Evolutionary conservation across 306 rosid genomes (phyloP).

Genomic region (Quercus rubra): DNA sequence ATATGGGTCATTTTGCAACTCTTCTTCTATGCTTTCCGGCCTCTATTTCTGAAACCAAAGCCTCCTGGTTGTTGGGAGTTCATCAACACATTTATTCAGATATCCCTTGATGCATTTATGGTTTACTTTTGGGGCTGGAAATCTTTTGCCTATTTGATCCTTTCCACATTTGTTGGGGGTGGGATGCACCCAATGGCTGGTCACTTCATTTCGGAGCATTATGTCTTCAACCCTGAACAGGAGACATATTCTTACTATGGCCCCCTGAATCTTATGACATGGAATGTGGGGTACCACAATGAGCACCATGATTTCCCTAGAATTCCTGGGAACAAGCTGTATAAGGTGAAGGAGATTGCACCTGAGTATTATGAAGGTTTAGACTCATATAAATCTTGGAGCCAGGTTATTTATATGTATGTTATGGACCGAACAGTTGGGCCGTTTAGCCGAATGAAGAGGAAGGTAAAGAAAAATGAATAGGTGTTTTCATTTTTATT

Average conservation of each 20-base stretch:
- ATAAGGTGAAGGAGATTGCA: slow-evolving; percentile 84
- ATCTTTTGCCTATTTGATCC: slow-evolving; percentile 68
- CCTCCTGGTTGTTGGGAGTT: slow-evolving; percentile 92
- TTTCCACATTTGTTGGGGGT: slow-evolving; percentile 86
- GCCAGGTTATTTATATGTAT: slow-evolving; percentile 80
- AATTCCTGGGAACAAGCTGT: slow-evolving; percentile 84
- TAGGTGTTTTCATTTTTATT: slow-evolving; percentile 25
- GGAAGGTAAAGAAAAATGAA: slow-evolving; percentile 57
- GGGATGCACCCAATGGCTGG: slow-evolving; percentile 99
- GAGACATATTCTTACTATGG: slow-evolving; percentile 96
- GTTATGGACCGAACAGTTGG: slow-evolving; percentile 79
- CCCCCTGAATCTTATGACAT: slow-evolving; percentile 76
- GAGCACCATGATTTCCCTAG: slow-evolving; percentile 96
- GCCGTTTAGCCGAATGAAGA: slow-evolving; percentile 90
- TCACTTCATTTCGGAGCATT: slow-evolving; percentile 93
- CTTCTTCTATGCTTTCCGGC: slow-evolving; percentile 84
- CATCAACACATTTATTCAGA: slow-evolving; percentile 62
- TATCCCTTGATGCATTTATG: slow-evolving; percentile 58
- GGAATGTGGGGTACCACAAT: slow-evolving; percentile 90
- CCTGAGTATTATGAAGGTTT: slow-evolving; percentile 67
- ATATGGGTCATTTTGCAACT: slow-evolving; percentile 83
- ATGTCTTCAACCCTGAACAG: slow-evolving; percentile 77
- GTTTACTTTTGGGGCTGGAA: slow-evolving; percentile 76
- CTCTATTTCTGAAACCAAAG: slow-evolving; percentile 79
- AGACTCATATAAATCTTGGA: slow-evolving; percentile 69